Evolutionary conservation across 225 moss, liverwort and hornwort species (phyloP).

Genomic region (Anthoceros angustus): DNA sequence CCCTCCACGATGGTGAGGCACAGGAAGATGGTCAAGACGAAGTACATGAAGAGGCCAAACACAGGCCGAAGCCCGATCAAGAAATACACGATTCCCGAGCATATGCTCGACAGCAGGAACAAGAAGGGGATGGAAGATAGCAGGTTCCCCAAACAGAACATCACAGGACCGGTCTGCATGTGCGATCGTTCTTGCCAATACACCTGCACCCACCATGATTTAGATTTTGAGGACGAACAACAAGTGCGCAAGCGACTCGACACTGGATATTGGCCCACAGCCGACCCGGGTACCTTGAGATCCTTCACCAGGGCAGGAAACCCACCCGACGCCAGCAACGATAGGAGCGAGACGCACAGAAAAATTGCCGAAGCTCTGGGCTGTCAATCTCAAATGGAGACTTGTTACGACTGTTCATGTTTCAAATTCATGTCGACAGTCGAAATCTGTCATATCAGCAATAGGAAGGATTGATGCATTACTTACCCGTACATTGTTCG

Average conservation of each 20-base stretch:
- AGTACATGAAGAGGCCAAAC: conserved; percentile 33
- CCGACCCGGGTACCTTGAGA: conserved; percentile 20
- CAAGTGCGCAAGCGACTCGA: neutral
- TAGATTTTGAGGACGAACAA: neutral
- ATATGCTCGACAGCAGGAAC: conserved; percentile 18
- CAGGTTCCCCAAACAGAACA: conserved; percentile 13
- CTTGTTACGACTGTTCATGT: neutral
- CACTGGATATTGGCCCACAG: no score
- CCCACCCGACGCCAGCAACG: conserved; percentile 20
- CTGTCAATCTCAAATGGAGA: conserved; percentile 10
- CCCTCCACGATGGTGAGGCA: conserved; percentile 30
- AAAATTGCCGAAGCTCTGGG: conserved; percentile 21
- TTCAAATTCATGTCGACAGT: neutral
- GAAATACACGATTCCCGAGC: conserved; percentile 29
- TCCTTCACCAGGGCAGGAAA: conserved; percentile 32
- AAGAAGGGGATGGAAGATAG: conserved; percentile 7
- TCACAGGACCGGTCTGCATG: conserved; percentile 25
- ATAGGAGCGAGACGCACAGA: conserved; percentile 16
- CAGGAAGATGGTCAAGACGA: conserved; percentile 27
- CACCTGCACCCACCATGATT: conserved; percentile 16
- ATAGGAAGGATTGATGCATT: neutral
- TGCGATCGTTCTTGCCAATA: conserved; percentile 22
- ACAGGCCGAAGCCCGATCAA: conserved; percentile 27
- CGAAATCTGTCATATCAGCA: neutral
- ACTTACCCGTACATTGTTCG: conserved; percentile 21